Evolutionary conservation across 768 basidiomycete genomes (phyloP), one percentile per base, ranked within the genome.

Genomic region (Lactarius akahatsu): DNA sequence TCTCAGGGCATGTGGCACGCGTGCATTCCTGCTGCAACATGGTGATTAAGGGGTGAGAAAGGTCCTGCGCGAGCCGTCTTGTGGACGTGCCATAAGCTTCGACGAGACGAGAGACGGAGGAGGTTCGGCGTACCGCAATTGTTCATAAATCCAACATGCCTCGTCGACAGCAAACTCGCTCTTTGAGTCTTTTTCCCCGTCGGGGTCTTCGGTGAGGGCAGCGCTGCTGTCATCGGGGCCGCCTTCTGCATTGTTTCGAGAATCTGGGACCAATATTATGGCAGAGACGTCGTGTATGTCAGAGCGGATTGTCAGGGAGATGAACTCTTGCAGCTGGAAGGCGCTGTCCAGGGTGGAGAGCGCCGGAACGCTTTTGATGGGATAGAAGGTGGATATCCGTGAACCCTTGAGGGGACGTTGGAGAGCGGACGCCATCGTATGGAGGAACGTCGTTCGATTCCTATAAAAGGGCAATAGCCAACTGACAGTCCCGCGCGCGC

Each of bases 251-350:
- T 15, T 65, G 16, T 10, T 50, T 20, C 61, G n/a, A 43, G 75
- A 71, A 4, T 76, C 77, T 34, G 96, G 96, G 0, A 96, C 77
- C 38, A 88, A 81, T 0, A 94, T 86, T 50, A 98, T 90, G 8
- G 83, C 76, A 47, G 92, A 85, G 23, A 98, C 90, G 74, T 97
- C 91, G 77, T 96, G 93, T 0, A 94, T 90, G 77, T 98, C 88
- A 32, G 85, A 80, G 18, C 90, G 86, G 65, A 96, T 91, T 69
- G 96, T 85, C 36, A 92, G 81, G 1, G 94, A 89, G 55, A 98
- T 92, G 77, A 94, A 96, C 74, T 98, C 96, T 72, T 96, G 94
- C 8, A 96, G 83, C 74, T 96, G 94, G 74, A 96, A 97, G 0
- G 94, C 92, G 75, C 92, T 95, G 78, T 96, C 90, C 36, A 96